Base-by-base conservation (phyloP, 164 flowering plant species). In the Malania oleifera region DNA sequence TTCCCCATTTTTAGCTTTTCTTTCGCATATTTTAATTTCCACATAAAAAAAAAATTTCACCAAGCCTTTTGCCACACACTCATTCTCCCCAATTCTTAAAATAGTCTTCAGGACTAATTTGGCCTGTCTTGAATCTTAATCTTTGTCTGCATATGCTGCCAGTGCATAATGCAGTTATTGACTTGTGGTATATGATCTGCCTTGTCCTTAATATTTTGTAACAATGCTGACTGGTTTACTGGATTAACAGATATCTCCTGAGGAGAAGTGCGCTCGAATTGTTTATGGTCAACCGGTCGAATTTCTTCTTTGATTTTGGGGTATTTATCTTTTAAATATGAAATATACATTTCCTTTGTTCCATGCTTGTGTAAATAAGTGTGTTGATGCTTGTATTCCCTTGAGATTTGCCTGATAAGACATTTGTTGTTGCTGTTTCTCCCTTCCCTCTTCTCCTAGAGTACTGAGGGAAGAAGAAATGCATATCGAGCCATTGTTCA, bases 261-360 rank as follows among this genome's bases (percentile, higher is more conserved):
- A 76, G 99, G 67, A 85, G 99, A 73, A 95, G 99, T 80, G 97
- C 95, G 7, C 74, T 95, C 71, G 99, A 95, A 66, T 72, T 95
- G 50, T 91, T 95, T 78, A 89, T 95, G 96, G 82, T 91, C 76
- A 97, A 95, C 63, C 82, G 96, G 15, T 86, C 95, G 66, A 95
- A 95, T 68, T 95, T 79, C 84, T 95, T 95, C 79, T 89, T 95
- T 74, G 97, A 95, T 80, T 95, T 95, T 67, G 96, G 91, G 93
- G 99, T 95, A 85, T 39, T 31, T n/a, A 45, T 25, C 17, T 43
- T 44, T 56, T 35, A 7, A 3, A 31, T 41, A 25, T 39, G 20
- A 20, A 9, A 29, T 38, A 15, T 22, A 4, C 9, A n/a, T 34
- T 2, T 19, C 45, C n/a, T 61, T 47, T 7, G 10, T 31, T 56